These are phyloP conservation scores for Fusarium ramigenum DNA, from an alignment of 2,329 filamentous ascomycete genomes.

Conservation along the genomic window DNA sequence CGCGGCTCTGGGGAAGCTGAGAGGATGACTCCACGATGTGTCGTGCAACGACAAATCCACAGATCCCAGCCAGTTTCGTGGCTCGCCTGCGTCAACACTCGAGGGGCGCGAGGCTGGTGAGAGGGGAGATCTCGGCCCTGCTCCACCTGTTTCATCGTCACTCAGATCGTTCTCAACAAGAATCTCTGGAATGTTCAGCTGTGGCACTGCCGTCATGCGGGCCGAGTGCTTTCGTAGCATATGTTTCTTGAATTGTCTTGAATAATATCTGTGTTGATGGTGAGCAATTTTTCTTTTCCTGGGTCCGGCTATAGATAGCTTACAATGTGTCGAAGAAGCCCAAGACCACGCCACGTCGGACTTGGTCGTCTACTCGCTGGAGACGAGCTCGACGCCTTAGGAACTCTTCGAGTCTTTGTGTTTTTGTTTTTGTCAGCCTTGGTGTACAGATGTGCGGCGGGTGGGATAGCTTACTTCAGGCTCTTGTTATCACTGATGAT, in stretches of 20 bases:
- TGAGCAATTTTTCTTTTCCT: neutral
- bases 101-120: slow-evolving; percentile 33
- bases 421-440: slow-evolving; percentile 43
- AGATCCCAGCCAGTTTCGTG: slow-evolving; percentile 55
- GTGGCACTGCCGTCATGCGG: slow-evolving; percentile 80
- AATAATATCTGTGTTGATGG: slow-evolving; percentile 71
- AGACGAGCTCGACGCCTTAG: slow-evolving; percentile 87
- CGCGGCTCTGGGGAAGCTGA: slow-evolving; percentile 63
- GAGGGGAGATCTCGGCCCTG: slow-evolving; percentile 34
- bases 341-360: slow-evolving; percentile 87
- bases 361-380: slow-evolving; percentile 94
- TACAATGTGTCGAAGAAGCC: slow-evolving; percentile 95
- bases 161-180: slow-evolving; percentile 82
- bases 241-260: slow-evolving; percentile 80
- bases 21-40: slow-evolving; percentile 55
- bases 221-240: slow-evolving; percentile 77
- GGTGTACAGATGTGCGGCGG: neutral
- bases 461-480: slow-evolving; percentile 66
- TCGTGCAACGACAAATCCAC: slow-evolving; percentile 54
- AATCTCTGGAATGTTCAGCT: slow-evolving; percentile 88
- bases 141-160: slow-evolving; percentile 42
- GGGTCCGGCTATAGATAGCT: slow-evolving; percentile 42
- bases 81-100: slow-evolving; percentile 47
- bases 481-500: slow-evolving; percentile 99
- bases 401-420: slow-evolving; percentile 85